Base-by-base conservation (phyloP, 441 rosid genomes). In the Brassica balearica region DNA sequence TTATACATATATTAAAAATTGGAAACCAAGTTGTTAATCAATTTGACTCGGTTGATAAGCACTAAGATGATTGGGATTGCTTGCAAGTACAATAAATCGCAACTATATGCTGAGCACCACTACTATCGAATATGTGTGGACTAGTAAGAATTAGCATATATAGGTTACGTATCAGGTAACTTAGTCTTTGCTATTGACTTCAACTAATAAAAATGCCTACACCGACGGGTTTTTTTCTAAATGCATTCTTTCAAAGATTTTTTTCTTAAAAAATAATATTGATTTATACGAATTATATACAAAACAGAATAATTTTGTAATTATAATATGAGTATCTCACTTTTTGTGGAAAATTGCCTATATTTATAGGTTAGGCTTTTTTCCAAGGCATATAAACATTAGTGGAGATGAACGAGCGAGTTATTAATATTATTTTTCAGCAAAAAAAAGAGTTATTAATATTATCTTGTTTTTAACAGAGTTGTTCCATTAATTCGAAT, bases 41-140 rank as follows among this genome's bases (percentile, higher is more conserved):
- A 41, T 56, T 56, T 69, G 68, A 74, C 65, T 51, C 43, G 32
- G 60, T 75, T 20, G 79, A 51, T 64, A 32, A 69, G 70, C 79
- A 56, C 51, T 23, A 43, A 65, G 82, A 27, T 80, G 80, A 80
- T 80, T 75, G 36, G 66, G 69, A 80, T 80, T 75, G 72, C 69
- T 75, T 80, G 51, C 61, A 70, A 80, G 73, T 59, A 66, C 72
- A 80, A 75, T 76, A 70, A 70, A 65, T 58, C 67, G 17, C 65
- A 20, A 64, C 68, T 64, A 36, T 73, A 34, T 61, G 55, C 58
- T 69, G 53, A 68, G 71, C 41, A 75, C 75, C 75, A 62, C 65
- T 63, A 62, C 38, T 62, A 68, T 79, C 74, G 65, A 69, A 73
- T 68, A 53, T 36, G 23, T 73, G 38, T 53, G 29, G 67, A 46